These are phyloP conservation scores for Chalaropsis thielavioides DNA, from an alignment of 2,329 filamentous ascomycete species.

Conservation along the genomic window DNA sequence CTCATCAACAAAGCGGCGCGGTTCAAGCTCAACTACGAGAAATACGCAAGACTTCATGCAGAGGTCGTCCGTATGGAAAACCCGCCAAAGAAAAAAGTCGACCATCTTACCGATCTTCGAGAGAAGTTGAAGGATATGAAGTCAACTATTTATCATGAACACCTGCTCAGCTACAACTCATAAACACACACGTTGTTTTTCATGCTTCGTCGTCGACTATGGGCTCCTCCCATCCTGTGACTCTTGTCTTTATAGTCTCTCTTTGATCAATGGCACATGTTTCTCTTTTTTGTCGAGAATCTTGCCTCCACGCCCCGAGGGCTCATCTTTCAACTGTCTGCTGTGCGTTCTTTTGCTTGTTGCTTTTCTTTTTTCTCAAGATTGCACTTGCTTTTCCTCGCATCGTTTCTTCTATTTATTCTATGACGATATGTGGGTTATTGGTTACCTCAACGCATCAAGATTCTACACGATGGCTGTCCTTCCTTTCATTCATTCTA, in stretches of 20 bases:
- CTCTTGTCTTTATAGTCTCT: too few species aligned
- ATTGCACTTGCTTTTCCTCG: background rate
- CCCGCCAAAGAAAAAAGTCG: constrained; percentile 37
- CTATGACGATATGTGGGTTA: constrained; percentile 12
- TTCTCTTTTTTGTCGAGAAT: background rate
- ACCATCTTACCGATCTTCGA: constrained; percentile 40
- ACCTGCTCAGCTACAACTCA: constrained; percentile 22
- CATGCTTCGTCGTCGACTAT: background rate
- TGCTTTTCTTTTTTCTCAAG: background rate
- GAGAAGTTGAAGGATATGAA: constrained; percentile 42
- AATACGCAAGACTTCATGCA: constrained; percentile 42
- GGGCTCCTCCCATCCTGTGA: background rate
- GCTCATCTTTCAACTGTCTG: background rate
- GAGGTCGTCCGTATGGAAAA: constrained; percentile 38
- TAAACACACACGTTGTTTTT: background rate
- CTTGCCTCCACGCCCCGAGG: too few species aligned
- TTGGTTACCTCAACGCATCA: constrained; percentile 4
- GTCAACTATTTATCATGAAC: constrained; percentile 40
- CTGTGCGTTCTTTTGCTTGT: background rate
- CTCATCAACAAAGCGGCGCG: constrained; percentile 38
- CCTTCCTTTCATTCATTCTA: background rate
- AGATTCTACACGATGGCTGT: background rate
- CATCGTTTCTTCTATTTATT: constrained; percentile 10
- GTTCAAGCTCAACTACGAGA: constrained; percentile 43
- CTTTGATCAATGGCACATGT: too few species aligned